Evolutionary conservation across 495 filamentous ascomycete genomes (phyloP).

Genomic region (Xylaria flabelliformis): DNA sequence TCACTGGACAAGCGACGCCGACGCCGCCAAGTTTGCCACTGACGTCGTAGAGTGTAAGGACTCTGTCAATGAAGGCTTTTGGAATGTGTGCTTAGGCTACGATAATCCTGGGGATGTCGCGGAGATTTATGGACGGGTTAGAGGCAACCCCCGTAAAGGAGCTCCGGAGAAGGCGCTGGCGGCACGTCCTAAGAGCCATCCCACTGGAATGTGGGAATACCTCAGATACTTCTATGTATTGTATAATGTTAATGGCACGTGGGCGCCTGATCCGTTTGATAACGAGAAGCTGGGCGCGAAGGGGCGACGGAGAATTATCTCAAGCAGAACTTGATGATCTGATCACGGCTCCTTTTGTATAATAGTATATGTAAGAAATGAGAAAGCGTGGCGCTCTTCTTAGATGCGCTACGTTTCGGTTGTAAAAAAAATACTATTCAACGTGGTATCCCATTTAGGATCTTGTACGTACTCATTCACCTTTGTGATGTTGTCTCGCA

Average conservation of each 20-base stretch:
- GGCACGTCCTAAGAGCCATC: slow-evolving; percentile 18
- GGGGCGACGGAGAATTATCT: slow-evolving; percentile 31
- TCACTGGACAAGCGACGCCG: too few species aligned
- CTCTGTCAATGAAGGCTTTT: slow-evolving; percentile 29
- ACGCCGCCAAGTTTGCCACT: slow-evolving; percentile 28
- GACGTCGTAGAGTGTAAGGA: slow-evolving; percentile 17
- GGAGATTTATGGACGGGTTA: slow-evolving; percentile 16
- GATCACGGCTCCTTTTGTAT: neutral
- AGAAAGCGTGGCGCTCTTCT: neutral
- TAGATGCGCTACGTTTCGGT: neutral
- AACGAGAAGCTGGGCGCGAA: slow-evolving; percentile 31
- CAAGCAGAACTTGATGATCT: slow-evolving; percentile 30
- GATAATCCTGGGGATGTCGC: slow-evolving; percentile 27
- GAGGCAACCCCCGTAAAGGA: slow-evolving; percentile 17
- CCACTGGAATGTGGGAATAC: slow-evolving; percentile 31
- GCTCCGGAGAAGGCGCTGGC: slow-evolving; percentile 24
- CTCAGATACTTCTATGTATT: slow-evolving; percentile 35
- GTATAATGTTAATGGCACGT: slow-evolving; percentile 31
- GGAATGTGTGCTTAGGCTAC: slow-evolving; percentile 30
- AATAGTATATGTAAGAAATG: neutral
- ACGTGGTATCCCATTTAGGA: neutral
- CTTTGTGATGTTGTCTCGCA: neutral
- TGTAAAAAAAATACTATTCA: neutral
- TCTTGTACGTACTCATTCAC: neutral
- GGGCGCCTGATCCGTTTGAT: slow-evolving; percentile 27